phyloP scores from a whole-genome alignment of 495 filamentous ascomycete genomes.

The Letharia lupina region DNA sequence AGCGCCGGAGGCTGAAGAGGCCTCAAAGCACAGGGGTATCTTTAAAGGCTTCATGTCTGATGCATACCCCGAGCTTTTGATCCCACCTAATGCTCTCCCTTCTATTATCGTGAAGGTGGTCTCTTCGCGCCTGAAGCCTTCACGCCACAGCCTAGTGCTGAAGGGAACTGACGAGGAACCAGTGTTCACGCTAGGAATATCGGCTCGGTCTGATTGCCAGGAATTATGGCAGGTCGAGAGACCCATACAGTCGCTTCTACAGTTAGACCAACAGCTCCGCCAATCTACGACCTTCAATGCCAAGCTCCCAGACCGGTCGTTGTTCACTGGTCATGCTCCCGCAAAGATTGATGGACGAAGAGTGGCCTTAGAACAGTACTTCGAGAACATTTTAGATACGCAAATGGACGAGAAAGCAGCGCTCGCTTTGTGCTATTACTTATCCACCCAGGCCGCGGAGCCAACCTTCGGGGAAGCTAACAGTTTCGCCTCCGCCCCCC shows the following conservation, averaged over 20 bases:
- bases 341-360: conserved; percentile 88
- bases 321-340: conserved; percentile 90
- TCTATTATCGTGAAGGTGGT: conserved; percentile 77
- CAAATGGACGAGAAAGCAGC: conserved; percentile 71
- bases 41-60: conserved; percentile 69
- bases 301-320: conserved; percentile 70
- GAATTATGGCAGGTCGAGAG: conserved; percentile 95
- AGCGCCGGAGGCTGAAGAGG: conserved; percentile 18
- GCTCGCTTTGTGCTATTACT: conserved; percentile 75
- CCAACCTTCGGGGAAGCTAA: conserved; percentile 57
- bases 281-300: conserved; percentile 55
- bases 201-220: conserved; percentile 63
- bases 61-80: conserved; percentile 70
- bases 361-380: conserved; percentile 70
- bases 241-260: conserved; percentile 68
- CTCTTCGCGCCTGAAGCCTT: conserved; percentile 89
- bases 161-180: conserved; percentile 71
- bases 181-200: conserved; percentile 84
- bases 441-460: conserved; percentile 78
- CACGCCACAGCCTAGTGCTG: conserved; percentile 67
- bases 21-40: conserved; percentile 31
- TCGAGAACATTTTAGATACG: conserved; percentile 74
- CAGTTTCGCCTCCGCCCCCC: conserved; percentile 39
- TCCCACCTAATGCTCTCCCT: conserved; percentile 87
- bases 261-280: conserved; percentile 72